Conservation (phyloP, 352 stramenopile genomes). For the Globisporangium middletonii region DNA sequence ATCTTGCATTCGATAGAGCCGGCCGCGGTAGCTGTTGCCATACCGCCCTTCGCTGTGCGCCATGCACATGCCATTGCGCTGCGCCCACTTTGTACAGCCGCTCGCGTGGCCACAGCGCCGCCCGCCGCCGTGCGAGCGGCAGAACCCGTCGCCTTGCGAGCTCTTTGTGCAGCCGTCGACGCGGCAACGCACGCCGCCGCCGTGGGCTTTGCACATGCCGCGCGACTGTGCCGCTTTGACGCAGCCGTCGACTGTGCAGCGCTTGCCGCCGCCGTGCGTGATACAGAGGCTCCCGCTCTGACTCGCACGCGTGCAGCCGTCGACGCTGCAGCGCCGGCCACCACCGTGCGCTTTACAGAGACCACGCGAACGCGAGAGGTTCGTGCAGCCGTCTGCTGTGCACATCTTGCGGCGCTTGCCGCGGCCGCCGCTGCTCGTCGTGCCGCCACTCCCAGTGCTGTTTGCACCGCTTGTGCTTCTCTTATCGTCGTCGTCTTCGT, state of each 20-base stretch:
- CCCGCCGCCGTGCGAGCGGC: conserved; percentile 67
- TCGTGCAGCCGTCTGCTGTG: conserved; percentile 65
- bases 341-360: conserved; percentile 77
- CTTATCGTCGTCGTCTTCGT: conserved; percentile 21
- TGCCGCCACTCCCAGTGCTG: conserved; percentile 18
- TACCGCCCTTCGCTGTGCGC: conserved; percentile 79
- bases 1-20: conserved; percentile 35
- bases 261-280: conserved; percentile 78
- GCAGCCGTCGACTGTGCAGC: conserved; percentile 74
- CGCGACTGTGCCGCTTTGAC: conserved; percentile 72
- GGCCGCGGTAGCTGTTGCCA: conserved; percentile 72
- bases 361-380: conserved; percentile 68
- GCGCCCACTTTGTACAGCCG: conserved; percentile 75
- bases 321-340: conserved; percentile 67
- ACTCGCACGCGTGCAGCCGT: conserved; percentile 70
- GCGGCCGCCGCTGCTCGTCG: conserved; percentile 23
- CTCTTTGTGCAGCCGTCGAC: conserved; percentile 81
- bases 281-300: conserved; percentile 82
- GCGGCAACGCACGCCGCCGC: conserved; percentile 72
- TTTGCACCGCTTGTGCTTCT: conserved; percentile 8
- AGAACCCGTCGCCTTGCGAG: conserved; percentile 81
- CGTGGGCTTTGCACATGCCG: conserved; percentile 83
- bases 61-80: conserved; percentile 85
- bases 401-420: conserved; percentile 81
- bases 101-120: conserved; percentile 63